phyloP scores from a whole-genome alignment of 179 eudicot species.

The Sideroxylon spinosum region DNA sequence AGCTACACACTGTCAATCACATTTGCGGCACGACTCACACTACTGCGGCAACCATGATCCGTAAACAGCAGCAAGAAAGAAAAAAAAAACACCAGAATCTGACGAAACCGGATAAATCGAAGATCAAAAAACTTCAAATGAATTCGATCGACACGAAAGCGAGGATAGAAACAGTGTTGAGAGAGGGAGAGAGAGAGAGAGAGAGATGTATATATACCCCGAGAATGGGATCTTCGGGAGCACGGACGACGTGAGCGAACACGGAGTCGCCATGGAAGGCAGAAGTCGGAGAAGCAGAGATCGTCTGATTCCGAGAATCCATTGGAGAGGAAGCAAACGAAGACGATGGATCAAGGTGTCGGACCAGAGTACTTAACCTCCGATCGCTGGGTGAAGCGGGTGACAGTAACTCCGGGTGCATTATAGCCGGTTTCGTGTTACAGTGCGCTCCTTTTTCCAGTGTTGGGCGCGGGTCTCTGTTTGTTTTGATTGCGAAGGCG shows the following conservation, averaged over 20 bases:
- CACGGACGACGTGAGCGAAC: constrained; percentile 62
- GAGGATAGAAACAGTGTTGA: no score
- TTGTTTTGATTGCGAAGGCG: not conserved
- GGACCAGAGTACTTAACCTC: constrained; percentile 30
- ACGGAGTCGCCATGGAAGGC: constrained; percentile 34
- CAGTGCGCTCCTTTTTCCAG: not conserved
- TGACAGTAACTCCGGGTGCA: constrained; percentile 12
- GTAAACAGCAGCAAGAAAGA: not conserved
- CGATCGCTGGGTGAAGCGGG: constrained; percentile 32
- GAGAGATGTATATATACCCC: constrained; percentile 55
- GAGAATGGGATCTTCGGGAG: constrained; percentile 96
- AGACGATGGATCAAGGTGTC: constrained; percentile 26
- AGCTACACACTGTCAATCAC: no score
- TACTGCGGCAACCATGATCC: not conserved
- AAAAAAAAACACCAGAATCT: not conserved
- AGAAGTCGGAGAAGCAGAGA: constrained; percentile 32
- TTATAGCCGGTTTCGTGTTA: not conserved
- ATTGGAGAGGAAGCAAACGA: not conserved
- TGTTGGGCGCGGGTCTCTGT: no score
- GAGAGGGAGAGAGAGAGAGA: no score
- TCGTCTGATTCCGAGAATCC: not conserved
- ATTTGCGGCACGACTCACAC: no score
- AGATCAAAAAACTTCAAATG: not conserved
- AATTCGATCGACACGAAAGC: no score
- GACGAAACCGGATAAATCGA: not conserved